phyloP scores from a whole-genome alignment of 116 monocot genomes.

The Papilionanthe hybrid region DNA sequence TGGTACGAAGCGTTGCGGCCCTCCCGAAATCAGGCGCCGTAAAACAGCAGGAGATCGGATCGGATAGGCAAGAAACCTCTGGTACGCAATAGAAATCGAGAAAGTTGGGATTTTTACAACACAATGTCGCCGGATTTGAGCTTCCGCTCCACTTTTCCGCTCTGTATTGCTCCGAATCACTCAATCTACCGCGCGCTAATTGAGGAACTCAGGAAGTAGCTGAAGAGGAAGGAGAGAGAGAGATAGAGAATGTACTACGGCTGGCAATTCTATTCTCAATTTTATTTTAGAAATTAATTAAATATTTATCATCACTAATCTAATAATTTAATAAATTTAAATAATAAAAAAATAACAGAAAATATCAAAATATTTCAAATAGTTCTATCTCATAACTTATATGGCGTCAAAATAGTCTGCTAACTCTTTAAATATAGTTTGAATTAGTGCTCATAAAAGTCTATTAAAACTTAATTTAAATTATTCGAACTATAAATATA shows the following conservation, averaged over 20 bases:
- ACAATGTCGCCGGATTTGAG: neutral
- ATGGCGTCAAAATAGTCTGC: no score
- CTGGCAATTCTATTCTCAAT: neutral
- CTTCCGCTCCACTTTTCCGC: neutral
- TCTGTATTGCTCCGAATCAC: neutral
- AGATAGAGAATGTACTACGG: neutral
- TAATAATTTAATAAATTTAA: no score
- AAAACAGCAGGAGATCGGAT: neutral
- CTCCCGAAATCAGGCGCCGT: neutral
- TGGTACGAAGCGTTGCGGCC: no score
- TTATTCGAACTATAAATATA: no score
- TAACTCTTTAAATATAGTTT: no score
- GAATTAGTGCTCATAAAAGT: no score
- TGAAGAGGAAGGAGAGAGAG: neutral
- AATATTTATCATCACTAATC: no score
- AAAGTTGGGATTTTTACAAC: neutral
- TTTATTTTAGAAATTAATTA: neutral
- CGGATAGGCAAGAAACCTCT: neutral
- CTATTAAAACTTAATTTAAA: no score
- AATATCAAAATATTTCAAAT: no score
- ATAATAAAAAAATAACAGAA: no score
- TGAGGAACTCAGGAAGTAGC: neutral
- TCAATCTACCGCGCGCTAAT: neutral
- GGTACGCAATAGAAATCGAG: neutral
- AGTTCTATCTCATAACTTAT: no score